These are phyloP conservation scores for Naumovozyma castellii DNA, from an alignment of 805 yeast species.

Conservation along the genomic window DNA sequence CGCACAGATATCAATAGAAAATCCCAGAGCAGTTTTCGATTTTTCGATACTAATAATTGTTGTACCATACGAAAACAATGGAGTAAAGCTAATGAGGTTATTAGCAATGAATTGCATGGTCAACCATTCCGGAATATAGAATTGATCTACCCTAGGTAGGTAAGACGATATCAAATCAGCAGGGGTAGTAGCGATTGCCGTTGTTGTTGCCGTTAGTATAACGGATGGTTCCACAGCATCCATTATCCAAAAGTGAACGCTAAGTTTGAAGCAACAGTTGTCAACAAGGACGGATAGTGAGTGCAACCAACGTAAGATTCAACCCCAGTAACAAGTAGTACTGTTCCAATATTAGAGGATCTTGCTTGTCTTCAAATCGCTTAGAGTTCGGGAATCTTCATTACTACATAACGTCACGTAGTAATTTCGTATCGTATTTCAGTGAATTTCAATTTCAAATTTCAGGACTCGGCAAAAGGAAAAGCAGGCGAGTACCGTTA, in stretches of 20 bases:
- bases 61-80: conserved; percentile 78
- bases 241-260: neutral
- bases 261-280: too few relatives aligned
- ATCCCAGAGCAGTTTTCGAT: conserved; percentile 62
- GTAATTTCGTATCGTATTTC: too few relatives aligned
- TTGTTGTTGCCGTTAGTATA: conserved; percentile 1
- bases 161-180: conserved; percentile 22
- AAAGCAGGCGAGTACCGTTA: too few relatives aligned
- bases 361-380: too few relatives aligned
- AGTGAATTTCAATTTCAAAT: too few relatives aligned
- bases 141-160: conserved; percentile 34
- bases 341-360: too few relatives aligned
- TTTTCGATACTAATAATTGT: conserved; percentile 62
- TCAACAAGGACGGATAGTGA: too few relatives aligned
- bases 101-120: conserved; percentile 51
- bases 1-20: conserved; percentile 86
- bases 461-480: too few relatives aligned
- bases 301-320: too few relatives aligned
- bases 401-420: too few relatives aligned
- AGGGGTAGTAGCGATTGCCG: conserved; percentile 1
- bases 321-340: neutral
- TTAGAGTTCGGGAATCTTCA: too few relatives aligned
- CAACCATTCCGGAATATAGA: conserved; percentile 40
- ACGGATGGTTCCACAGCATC: neutral
- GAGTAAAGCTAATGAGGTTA: conserved; percentile 66